Base-by-base conservation (phyloP, 179 eudicot species). In the Beta corolliflora region DNA sequence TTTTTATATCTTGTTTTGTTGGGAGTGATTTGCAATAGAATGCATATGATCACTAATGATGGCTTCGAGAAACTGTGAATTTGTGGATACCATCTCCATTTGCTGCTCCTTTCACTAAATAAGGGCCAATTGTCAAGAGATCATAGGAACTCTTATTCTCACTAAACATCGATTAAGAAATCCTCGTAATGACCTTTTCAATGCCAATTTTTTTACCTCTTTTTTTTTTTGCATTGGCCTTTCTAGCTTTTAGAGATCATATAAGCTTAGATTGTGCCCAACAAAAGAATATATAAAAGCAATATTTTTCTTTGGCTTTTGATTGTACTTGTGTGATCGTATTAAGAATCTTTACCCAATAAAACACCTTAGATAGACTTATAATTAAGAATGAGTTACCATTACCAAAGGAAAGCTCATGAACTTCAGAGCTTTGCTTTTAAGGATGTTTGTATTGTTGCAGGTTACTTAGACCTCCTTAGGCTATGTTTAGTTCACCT, bases 31-130 rank as follows among this genome's bases (percentile, higher is more conserved):
- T 25, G 10, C 29, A 59, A 80, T 61, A 36, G 71, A 25, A 80
- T 80, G 73, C 78, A 80, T 80, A 80, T 80, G 78, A 73, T 63
- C 64, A 73, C 71, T 73, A 66, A 81, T 81, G 60, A 81, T 81
- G 75, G 54, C 55, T 75, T 74, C 54, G 58, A 15, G 56, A 58
- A 75, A 70, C 11, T 44, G 69, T 70, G 25, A 79, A 41, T 58
- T 69, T 58, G 45, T 79, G 68, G 56, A 44, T 72, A 23, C 25
- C 76, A 79, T 79, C 44, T 70, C 54, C 54, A 31, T 68, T 68
- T 41, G 54, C 55, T 68, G 5, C 52, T 9, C 41, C 64, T 64
- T 63, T 53, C 71, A 44, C 53, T 53, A n/a, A 16, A 44, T 36
- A 19, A 29, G 5, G 31, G 48, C 63, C 66, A 74, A 18, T 59